These are phyloP conservation scores for Aspergillus fumigatus DNA, from an alignment of 2,329 filamentous ascomycete species.

Conservation along the genomic window DNA sequence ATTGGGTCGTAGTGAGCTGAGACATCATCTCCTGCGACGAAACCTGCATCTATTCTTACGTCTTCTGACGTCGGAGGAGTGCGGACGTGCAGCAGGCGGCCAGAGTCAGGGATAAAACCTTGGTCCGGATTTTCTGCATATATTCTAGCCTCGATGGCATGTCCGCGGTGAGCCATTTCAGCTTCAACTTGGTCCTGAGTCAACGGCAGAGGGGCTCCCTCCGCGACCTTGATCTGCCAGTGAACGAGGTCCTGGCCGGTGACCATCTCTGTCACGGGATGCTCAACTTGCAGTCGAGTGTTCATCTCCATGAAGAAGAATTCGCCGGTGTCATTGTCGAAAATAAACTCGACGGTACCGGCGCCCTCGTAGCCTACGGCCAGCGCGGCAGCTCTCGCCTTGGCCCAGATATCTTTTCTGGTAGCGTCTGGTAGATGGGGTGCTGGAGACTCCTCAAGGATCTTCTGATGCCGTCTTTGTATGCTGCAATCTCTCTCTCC, in stretches of 20 bases:
- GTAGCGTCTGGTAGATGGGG: slow-evolving; percentile 57
- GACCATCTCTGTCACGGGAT: slow-evolving; percentile 83
- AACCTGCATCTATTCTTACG: slow-evolving; percentile 88
- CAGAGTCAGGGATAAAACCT: slow-evolving; percentile 92
- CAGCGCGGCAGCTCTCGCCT: slow-evolving; percentile 58
- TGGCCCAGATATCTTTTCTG: slow-evolving; percentile 61
- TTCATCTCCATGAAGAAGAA: slow-evolving; percentile 73
- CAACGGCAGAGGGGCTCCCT: slow-evolving; percentile 62
- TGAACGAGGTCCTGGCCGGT: slow-evolving; percentile 77
- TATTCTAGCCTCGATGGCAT: slow-evolving; percentile 91
- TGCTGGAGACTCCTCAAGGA: slow-evolving; percentile 62
- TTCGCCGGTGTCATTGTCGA: slow-evolving; percentile 61
- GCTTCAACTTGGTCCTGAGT: slow-evolving; percentile 62
- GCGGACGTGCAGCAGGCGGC: slow-evolving; percentile 74
- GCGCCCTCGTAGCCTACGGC: slow-evolving; percentile 63
- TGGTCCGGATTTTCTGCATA: slow-evolving; percentile 92
- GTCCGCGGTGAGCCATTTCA: slow-evolving; percentile 69
- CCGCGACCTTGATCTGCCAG: slow-evolving; percentile 89
- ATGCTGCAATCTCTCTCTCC: slow-evolving; percentile 65
- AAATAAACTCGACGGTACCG: slow-evolving; percentile 65
- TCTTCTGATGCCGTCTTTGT: slow-evolving; percentile 62
- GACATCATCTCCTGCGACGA: slow-evolving; percentile 84
- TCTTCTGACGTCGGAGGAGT: slow-evolving; percentile 66
- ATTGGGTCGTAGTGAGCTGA: slow-evolving; percentile 96
- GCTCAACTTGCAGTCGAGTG: slow-evolving; percentile 88